Conservation (phyloP, 2,329 filamentous ascomycete species). For the Aspergillus felis region DNA sequence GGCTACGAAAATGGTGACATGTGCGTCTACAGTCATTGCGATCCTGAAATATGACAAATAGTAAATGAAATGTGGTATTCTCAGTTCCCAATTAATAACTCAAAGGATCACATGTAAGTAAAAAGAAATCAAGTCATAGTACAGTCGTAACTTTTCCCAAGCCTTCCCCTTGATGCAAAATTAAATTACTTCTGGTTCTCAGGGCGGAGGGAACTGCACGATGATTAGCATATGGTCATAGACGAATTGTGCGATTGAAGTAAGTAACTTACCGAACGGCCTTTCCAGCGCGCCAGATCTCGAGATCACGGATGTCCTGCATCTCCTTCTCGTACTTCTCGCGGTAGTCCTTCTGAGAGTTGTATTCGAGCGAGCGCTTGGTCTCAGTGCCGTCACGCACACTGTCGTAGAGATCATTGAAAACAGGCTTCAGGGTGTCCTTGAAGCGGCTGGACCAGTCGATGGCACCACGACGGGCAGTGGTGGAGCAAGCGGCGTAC, state of each 20-base stretch:
- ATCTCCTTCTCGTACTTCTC: constrained; percentile 97
- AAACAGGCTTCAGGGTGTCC: constrained; percentile 96
- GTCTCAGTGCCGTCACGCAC: constrained; percentile 92
- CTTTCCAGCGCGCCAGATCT: constrained; percentile 99
- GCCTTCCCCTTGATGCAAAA: constrained; percentile 21
- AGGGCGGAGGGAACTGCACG: constrained; percentile 67
- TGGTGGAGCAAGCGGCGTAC: constrained; percentile 99
- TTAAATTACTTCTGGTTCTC: constrained; percentile 73
- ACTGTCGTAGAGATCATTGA: constrained; percentile 93
- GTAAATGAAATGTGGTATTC: background rate
- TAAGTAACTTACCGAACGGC: constrained; percentile 68
- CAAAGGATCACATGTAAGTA: constrained; percentile 13
- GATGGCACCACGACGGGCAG: constrained; percentile 94
- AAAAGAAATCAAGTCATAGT: constrained; percentile 29
- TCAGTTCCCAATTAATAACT: constrained; percentile 11
- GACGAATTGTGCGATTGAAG: background rate
- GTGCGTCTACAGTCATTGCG: background rate
- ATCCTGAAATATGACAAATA: background rate
- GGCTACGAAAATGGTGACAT: background rate
- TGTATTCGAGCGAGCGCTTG: constrained; percentile 94
- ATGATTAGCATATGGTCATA: constrained; percentile 3
- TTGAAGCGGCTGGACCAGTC: constrained; percentile 98
- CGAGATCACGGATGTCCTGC: constrained; percentile 94
- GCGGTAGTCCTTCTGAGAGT: constrained; percentile 92
- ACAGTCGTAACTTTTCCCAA: constrained; percentile 34